Evolutionary conservation across 345 rosid species (phyloP), one percentile per base, ranked within the genome.

Genomic region (Salix dunnii): DNA sequence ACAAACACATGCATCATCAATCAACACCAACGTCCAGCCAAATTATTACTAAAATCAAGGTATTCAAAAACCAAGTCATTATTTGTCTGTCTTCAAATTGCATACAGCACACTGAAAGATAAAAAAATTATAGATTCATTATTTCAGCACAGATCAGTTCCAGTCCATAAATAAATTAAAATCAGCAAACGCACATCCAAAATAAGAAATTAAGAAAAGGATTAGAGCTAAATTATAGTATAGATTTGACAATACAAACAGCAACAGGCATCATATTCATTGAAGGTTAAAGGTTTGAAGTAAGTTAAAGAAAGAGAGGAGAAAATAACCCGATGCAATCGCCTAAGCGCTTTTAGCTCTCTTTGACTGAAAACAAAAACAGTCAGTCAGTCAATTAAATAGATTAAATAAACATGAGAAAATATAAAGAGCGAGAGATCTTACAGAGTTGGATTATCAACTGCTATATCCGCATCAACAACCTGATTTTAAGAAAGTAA

Each of bases 391-490:
- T 21, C 67, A 38, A 51, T 51, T 43, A 2, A 76, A 75, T 10
- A 62, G 23, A 53, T 20, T 20, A 53, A 20, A 2, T 18, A 21
- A 20, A 3, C 20, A 53, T 20, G 60, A 21, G 25, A 9, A 53
- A 53, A 33, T 33, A 33, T 33, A 33, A 33, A 33, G 36, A 33
- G 60, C 60, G 9, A 17, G 9, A 55, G 73, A 70, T 71, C 86
- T 76, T 88, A 93, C 96, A 74, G 73, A 69, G 86, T 74, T 69
- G 79, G 80, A 63, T 75, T 33, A 69, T 21, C n/a, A 53, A 81
- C 83, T 7, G 70, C 69, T 67, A 70, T 23, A 74, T 84, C 87
- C 36, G 89, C 89, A 83, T 76, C 23, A 53, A 20, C 60, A 53
- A 20, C 60, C 60, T 53, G 23, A 23, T 2, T 5, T 7, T 12